These are phyloP conservation scores for Vigna unguiculata DNA, from an alignment of 306 rosid genomes.

Conservation along the genomic window DNA sequence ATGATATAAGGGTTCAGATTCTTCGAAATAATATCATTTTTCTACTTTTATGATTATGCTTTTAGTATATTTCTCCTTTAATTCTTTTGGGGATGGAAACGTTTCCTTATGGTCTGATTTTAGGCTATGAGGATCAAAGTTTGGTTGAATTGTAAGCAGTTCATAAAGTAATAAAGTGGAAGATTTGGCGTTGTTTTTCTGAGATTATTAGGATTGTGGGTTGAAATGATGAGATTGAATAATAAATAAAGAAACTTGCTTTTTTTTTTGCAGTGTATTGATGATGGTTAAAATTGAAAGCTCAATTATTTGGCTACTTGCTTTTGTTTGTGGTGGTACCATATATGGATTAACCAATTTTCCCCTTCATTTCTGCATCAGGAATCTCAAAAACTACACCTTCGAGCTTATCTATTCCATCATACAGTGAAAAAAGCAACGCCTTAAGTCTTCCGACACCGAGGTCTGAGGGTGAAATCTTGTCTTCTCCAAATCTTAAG, in stretches of 20 bases:
- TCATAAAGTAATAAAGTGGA: slow-evolving; percentile 6
- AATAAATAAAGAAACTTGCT: slow-evolving; percentile 19
- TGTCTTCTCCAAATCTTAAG: slow-evolving; percentile 78
- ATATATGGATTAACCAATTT: slow-evolving; percentile 29
- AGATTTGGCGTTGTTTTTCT: slow-evolving; percentile 18
- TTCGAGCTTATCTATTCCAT: slow-evolving; percentile 57
- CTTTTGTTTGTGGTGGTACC: neutral
- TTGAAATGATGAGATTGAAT: slow-evolving; percentile 17
- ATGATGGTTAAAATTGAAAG: slow-evolving; percentile 25
- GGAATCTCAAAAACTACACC: slow-evolving; percentile 62
- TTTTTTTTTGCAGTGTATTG: slow-evolving; percentile 10
- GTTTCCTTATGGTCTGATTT: neutral
- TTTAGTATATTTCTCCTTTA: neutral
- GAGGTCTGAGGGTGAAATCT: slow-evolving; percentile 87
- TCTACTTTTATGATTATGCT: slow-evolving; percentile 1
- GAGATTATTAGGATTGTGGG: neutral
- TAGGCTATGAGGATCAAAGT: slow-evolving; percentile 6
- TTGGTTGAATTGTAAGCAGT: neutral
- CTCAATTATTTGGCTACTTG: neutral
- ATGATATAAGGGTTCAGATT: slow-evolving; percentile 1
- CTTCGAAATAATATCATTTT: neutral
- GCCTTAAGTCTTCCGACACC: slow-evolving; percentile 76
- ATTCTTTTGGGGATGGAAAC: slow-evolving; percentile 8
- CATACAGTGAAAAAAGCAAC: slow-evolving; percentile 60
- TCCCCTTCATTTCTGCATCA: slow-evolving; percentile 34